phyloP scores from a whole-genome alignment of 2,329 filamentous ascomycete species.

The Colletotrichum sp. region DNA sequence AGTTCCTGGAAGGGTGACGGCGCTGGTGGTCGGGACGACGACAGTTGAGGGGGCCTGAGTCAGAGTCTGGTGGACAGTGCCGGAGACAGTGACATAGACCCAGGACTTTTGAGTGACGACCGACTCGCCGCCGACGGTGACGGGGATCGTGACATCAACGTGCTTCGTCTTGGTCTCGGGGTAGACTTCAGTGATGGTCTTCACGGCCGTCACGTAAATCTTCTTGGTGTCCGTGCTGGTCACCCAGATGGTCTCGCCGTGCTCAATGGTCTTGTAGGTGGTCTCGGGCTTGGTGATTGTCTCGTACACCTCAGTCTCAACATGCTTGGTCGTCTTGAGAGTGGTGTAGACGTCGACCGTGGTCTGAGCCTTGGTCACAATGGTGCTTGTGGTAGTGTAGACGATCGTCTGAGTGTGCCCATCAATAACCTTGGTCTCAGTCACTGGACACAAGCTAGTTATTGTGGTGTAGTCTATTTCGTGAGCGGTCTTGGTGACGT shows the following conservation, averaged over 20 bases:
- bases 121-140: conserved; percentile 30
- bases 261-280: conserved; percentile 48
- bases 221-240: conserved; percentile 49
- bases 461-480: no score
- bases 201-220: conserved; percentile 35
- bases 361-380: conserved; percentile 32
- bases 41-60: conserved; percentile 30
- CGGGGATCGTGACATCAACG: conserved; percentile 44
- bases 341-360: conserved; percentile 38
- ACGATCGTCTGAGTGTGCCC: conserved; percentile 44
- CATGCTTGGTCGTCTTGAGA: conserved; percentile 33
- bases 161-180: conserved; percentile 44
- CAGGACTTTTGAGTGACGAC: conserved; percentile 39
- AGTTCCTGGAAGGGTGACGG: conserved; percentile 28
- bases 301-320: conserved; percentile 40
- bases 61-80: conserved; percentile 28
- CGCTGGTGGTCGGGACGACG: conserved; percentile 32
- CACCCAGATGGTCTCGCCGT: conserved; percentile 34
- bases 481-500: background rate
- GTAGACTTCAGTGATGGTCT: conserved; percentile 41
- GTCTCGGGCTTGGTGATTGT: conserved; percentile 42
- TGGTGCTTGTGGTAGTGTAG: conserved; percentile 43
- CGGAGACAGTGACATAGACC: conserved; percentile 30
- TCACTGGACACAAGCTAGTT: conserved; percentile 15
- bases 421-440: conserved; percentile 46